Base-by-base conservation (phyloP, 805 yeast species). In the Starmera quercuum region DNA sequence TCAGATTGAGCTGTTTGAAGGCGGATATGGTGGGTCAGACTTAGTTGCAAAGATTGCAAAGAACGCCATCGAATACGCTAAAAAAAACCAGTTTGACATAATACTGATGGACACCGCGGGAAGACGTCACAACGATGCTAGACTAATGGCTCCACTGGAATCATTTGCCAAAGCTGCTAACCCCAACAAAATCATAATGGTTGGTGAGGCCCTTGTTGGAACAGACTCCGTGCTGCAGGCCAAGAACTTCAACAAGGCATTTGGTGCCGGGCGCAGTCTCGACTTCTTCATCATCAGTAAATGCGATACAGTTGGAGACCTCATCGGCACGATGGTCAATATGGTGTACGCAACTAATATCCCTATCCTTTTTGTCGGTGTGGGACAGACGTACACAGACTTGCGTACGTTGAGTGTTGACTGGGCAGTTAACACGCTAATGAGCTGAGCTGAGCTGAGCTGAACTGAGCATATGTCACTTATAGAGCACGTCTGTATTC, bases 191-290 rank as follows among this genome's bases (percentile, higher is more conserved):
- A 90, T 90, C 49, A 88, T 90, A 52, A 92, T 92, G 97, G 98
- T 90, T 14, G 97, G 97, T 27, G 98, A 90, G 59, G 98, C 98
- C 0, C 65, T 90, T 25, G 97, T 90, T 2, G 98, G 98, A 13
- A 88, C 97, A 0, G 98, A 90, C 54, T 85, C 97, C 1, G 97
- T 92, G 4, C 83, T 83, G 57, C 98, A 90, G 57, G 97, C 97
- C 0, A 75, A 75, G 33, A 88, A 92, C 54, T 90, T 90, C 64
- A 88, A 90, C 54, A 75, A 78, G 46, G 96, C 97, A 0, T 90
- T 92, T 60, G 97, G 97, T 15, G 78, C 79, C 36, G 73, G 69
- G 25, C 66, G 97, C 35, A 69, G 73, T 26, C 63, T 90, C 29
- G 97, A 92, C 57, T 92, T 88, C 54, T 92, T 90, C 61, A 80